phyloP scores from a whole-genome alignment of 768 basidiomycete genomes.

The Tulasnella sp. region DNA sequence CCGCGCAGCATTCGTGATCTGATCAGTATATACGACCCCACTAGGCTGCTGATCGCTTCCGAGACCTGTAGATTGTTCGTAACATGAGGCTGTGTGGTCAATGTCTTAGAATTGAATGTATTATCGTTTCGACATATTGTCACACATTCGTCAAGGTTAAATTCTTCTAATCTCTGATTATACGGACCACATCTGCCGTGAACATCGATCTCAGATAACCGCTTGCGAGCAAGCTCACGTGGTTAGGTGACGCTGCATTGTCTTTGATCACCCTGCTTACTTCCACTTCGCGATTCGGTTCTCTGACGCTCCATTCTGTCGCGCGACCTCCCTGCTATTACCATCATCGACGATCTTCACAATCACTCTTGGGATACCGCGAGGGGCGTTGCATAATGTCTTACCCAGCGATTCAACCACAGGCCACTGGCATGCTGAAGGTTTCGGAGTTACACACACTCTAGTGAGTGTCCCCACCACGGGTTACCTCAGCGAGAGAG shows the following conservation, averaged over 20 bases:
- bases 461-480: conserved; percentile 31
- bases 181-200: no score
- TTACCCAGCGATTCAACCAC: conserved; percentile 33
- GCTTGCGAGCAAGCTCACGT: not conserved
- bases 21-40: not conserved
- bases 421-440: conserved; percentile 35
- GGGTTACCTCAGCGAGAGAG: not conserved
- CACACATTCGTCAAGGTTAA: no score
- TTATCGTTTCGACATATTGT: no score
- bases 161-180: no score
- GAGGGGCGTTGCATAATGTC: conserved; percentile 14
- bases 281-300: not conserved
- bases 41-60: conserved; percentile 15
- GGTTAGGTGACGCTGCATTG: not conserved
- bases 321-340: not conserved
- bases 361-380: not conserved
- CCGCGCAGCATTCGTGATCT: not conserved
- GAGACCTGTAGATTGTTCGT: not conserved
- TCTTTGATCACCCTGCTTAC: not conserved
- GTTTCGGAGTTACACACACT: conserved; percentile 36
- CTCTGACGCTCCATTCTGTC: not conserved
- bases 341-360: not conserved
- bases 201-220: no score
- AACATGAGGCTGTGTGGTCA: not conserved
- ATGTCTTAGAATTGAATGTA: no score